Conservation (phyloP, 345 rosid genomes). For the Bruguiera gymnorhiza region DNA sequence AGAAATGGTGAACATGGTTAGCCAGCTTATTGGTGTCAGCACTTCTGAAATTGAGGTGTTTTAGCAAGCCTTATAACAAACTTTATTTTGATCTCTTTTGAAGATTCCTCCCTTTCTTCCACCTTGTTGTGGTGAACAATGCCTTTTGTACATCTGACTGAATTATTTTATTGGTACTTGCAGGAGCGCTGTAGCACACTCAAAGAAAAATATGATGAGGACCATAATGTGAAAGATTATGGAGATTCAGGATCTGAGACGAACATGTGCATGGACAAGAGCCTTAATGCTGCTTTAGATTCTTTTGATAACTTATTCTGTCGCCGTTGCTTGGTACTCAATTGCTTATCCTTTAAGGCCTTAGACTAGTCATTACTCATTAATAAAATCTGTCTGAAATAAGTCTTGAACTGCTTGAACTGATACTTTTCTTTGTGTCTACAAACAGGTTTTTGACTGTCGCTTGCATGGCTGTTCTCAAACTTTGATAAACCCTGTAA, state of each 20-base stretch:
- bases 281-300: conserved; percentile 89
- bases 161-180: conserved; percentile 28
- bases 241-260: conserved; percentile 43
- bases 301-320: conserved; percentile 98
- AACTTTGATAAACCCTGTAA: conserved; percentile 75
- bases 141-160: conserved; percentile 11
- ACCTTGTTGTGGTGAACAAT: conserved; percentile 14
- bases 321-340: conserved; percentile 90
- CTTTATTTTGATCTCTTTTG: conserved; percentile 7
- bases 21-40: conserved; percentile 66
- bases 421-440: conserved; percentile 23
- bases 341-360: conserved; percentile 18
- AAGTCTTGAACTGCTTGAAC: conserved; percentile 13
- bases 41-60: conserved; percentile 68
- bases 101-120: not conserved
- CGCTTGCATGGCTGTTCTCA: conserved; percentile 99
- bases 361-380: conserved; percentile 1
- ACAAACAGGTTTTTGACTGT: conserved; percentile 87
- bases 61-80: not conserved
- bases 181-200: conserved; percentile 77
- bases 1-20: conserved; percentile 53
- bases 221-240: conserved; percentile 38
- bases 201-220: conserved; percentile 45
- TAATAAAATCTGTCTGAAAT: conserved; percentile 5
- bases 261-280: conserved; percentile 68